Evolutionary conservation across 495 filamentous ascomycete species (phyloP).

Genomic region (Niebla homalea): DNA sequence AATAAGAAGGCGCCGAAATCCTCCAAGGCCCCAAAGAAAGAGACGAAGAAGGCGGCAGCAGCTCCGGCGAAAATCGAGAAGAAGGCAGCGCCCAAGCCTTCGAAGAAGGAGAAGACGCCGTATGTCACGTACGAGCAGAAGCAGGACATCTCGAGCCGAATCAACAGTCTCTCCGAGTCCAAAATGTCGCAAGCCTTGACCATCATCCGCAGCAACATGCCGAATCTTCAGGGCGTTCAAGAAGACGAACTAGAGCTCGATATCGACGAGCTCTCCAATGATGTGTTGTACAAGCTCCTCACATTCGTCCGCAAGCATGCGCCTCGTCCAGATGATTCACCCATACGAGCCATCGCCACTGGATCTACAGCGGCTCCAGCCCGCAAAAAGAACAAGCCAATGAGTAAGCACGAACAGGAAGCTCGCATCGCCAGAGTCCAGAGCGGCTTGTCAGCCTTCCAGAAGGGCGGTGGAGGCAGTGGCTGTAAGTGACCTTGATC

Average conservation of each 20-base stretch:
- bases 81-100: constrained; percentile 27
- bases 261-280: constrained; percentile 67
- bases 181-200: constrained; percentile 69
- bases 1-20: constrained; percentile 39
- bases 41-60: constrained; percentile 36
- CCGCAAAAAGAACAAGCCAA: constrained; percentile 94
- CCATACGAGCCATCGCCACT: constrained; percentile 24
- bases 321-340: constrained; percentile 37
- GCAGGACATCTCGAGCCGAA: constrained; percentile 70
- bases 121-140: constrained; percentile 64
- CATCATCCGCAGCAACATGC: constrained; percentile 81
- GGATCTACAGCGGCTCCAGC: constrained; percentile 34
- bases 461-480: constrained; percentile 20
- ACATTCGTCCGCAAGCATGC: constrained; percentile 59
- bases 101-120: constrained; percentile 36
- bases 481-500: constrained; percentile 6
- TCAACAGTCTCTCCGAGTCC: constrained; percentile 56
- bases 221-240: constrained; percentile 59
- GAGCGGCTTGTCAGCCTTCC: constrained; percentile 38
- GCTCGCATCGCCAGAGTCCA: constrained; percentile 69
- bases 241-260: constrained; percentile 84
- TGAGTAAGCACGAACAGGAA: constrained; percentile 91
- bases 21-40: constrained; percentile 42
- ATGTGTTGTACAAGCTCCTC: constrained; percentile 62
- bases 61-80: constrained; percentile 40